Evolutionary conservation across 2,329 filamentous ascomycete species (phyloP), one percentile per base, ranked within the genome.

Genomic region (Ophiocordyceps camponoti-floridani): DNA sequence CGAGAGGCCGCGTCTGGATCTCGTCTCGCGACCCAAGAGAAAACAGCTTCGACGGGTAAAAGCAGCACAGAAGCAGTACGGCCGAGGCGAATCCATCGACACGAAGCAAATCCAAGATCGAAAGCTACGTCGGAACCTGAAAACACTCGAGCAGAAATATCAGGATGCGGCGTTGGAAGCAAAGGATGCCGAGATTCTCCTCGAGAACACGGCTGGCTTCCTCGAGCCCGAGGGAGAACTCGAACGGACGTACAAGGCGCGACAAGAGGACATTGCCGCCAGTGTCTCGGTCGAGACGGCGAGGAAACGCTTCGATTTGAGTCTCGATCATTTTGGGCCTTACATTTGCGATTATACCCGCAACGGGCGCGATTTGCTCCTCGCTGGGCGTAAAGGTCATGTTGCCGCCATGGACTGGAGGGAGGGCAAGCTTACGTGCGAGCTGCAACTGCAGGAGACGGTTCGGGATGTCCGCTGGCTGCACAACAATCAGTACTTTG

Each of bases 331-430:
- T 18, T 66, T 95, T 30, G 91, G 91, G 0, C 91, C 91, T 1
- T 98, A 98, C 56, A 68, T 79, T 1, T 82, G 79, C 58, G 86
- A 95, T 52, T 98, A 94, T 63, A 86, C 85, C 42, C 74, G 86
- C 41, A 96, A 94, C 56, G 91, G 91, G 42, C 76, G 84, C 51
- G 80, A 93, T 54, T 65, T 98, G 49, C 66, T 98, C 45, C 70
- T 98, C 31, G 87, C 82, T 12, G 88, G 91, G 27, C 73, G 86
- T 48, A 95, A 94, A 63, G 91, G 91, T 13, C 91, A 98, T 75
- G 70, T 98, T 51, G 89, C 91, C 46, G 89, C 84, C 1, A 93
- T 96, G 77, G 88, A 98, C 63, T 98, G 91, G 89, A 73, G 89
- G 50, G 82, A 83, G 52, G 89, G 88, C 40, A 94, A 88, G 61